Conservation (phyloP, 2,329 filamentous ascomycete genomes). For the Nigrospora sphaerica region DNA sequence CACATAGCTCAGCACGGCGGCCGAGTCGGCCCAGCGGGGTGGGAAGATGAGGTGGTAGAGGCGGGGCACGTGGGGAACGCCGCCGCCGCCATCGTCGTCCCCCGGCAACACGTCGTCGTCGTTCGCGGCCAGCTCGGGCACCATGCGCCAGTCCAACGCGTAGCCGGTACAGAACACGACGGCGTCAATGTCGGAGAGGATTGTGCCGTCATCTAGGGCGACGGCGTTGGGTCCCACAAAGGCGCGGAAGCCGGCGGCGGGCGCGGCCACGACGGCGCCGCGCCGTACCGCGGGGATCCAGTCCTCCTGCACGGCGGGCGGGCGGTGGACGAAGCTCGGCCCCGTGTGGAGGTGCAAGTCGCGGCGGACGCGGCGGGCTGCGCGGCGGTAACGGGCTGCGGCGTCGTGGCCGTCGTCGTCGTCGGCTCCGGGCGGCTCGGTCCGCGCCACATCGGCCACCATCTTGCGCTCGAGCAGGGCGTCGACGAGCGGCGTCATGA, state of each 20-base stretch:
- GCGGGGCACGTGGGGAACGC: conserved; percentile 9
- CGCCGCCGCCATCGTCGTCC: not conserved
- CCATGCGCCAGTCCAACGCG: conserved; percentile 10
- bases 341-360: conserved; percentile 11
- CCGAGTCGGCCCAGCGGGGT: conserved; percentile 12
- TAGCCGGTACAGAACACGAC: conserved; percentile 16
- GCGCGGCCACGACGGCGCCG: conserved; percentile 7
- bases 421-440: conserved; percentile 1
- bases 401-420: not conserved
- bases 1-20: conserved; percentile 13
- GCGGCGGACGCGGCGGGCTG: conserved; percentile 4
- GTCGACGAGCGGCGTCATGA: conserved; percentile 7
- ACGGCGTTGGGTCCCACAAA: conserved; percentile 9
- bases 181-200: conserved; percentile 9
- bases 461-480: conserved; percentile 10
- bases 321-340: conserved; percentile 9
- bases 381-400: conserved; percentile 3
- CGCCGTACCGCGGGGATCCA: conserved; percentile 10
- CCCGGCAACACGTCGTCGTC: not conserved
- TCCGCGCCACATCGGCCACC: conserved; percentile 10
- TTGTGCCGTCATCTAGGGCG: conserved; percentile 6
- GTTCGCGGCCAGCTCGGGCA: conserved; percentile 15
- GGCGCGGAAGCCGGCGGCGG: conserved; percentile 10
- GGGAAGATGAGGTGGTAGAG: conserved; percentile 16
- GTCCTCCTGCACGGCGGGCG: conserved; percentile 13